Conservation (phyloP, 371 early-diverging fungal genomes). For the Mortierella sp. region DNA sequence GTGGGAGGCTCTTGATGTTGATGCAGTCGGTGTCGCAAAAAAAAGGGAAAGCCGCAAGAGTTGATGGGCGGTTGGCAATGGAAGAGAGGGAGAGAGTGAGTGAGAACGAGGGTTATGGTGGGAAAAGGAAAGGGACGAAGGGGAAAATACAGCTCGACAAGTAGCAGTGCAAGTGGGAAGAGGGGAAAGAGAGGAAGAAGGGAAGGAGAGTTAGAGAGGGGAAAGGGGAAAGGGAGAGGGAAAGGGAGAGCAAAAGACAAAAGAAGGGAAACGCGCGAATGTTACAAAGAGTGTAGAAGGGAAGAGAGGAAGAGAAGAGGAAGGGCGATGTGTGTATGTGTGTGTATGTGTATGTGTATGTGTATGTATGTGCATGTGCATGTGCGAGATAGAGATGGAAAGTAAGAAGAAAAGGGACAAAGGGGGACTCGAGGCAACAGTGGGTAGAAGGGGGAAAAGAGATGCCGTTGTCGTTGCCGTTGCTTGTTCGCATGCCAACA, state of each 20-base stretch:
- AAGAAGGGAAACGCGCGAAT: background rate
- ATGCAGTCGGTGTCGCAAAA: background rate
- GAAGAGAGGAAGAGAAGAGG: background rate
- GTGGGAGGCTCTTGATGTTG: background rate
- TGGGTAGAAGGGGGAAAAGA: background rate
- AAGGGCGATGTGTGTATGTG: background rate
- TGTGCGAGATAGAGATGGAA: background rate
- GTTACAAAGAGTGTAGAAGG: background rate
- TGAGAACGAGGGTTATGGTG: background rate
- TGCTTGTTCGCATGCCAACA: too few relatives aligned
- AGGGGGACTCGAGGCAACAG: too few relatives aligned
- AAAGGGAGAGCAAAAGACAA: background rate
- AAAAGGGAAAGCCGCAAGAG: background rate
- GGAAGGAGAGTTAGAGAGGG: background rate
- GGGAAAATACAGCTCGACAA: too few relatives aligned
- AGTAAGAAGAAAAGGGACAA: background rate
- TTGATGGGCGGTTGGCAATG: background rate
- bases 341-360: too few relatives aligned
- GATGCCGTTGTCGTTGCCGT: too few relatives aligned
- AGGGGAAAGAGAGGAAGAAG: background rate
- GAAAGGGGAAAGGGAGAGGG: background rate
- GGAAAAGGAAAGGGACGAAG: background rate
- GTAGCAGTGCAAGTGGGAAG: background rate
- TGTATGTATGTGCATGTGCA: too few relatives aligned
- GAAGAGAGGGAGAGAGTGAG: conserved; percentile 3